Base-by-base conservation (phyloP, 2,329 filamentous ascomycete genomes). In the Eutypella sp. region DNA sequence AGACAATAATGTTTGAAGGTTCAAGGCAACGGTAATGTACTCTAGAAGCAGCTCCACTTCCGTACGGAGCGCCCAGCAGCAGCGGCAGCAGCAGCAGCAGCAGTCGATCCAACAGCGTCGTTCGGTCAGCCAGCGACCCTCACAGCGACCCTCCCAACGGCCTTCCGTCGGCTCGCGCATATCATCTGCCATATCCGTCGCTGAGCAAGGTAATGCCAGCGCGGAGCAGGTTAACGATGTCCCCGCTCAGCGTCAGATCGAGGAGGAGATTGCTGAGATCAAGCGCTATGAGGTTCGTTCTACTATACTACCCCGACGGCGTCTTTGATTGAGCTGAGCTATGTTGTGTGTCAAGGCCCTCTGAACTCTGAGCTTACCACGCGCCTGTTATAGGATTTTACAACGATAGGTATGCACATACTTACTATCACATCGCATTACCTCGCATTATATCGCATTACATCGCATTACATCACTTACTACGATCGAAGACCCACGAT, bases 231-330 rank as follows among this genome's bases (percentile, higher is more conserved):
- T 24, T 39, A 70, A 70, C 49, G 70, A 73, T 29, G 66, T 64
- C 10, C 74, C 73, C 23, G 81, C 76, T 45, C 81, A 87, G 59
- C 79, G 84, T 50, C 81, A 85, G 51, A 89, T 95, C 55, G 87
- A 90, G 50, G 91, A 97, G 62, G 93, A 99, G 71, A 96, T 99
- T 62, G 91, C 87, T 22, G 87, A 96, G 73, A 97, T 99, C 65
- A 96, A 96, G 71, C 81, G 92, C 71, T 99, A 99, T 70, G 93
- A 96, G 72, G 81, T 84, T 65, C 52, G 67, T 52, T 41, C 36
- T 19, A 20, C 9, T 16, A 29, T 34, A 20, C n/a, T n/a, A n/a
- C n/a, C n/a, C n/a, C n/a, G n/a, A n/a, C n/a, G n/a, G n/a, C n/a
- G n/a, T n/a, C n/a, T n/a, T n/a, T n/a, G n/a, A n/a, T n/a, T n/a